Evolutionary conservation across 768 basidiomycete species (phyloP), one percentile per base, ranked within the genome.

Genomic region (Russula emetica): DNA sequence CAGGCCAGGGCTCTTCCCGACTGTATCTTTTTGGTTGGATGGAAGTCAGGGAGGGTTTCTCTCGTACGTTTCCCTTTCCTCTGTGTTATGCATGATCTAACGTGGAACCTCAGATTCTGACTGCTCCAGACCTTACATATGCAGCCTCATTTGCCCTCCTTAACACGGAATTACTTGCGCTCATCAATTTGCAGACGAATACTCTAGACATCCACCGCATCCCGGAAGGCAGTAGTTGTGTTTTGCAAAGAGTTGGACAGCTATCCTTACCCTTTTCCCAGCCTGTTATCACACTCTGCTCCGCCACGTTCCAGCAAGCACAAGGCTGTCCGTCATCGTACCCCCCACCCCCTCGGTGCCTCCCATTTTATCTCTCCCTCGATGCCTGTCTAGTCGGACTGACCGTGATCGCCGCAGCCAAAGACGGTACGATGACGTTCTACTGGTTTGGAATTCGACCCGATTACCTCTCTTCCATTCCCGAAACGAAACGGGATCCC

Each of bases 101-200:
- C 26, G 0, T 30, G 1, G 9, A 13, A 9, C 38, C 18, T 42
- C 24, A 65, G 64, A 42, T 65, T 26, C 42, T 65, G 32, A 61
- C 55, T 18, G 55, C 50, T 10, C 64, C 64, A 6, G 64, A 65
- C n/a, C 60, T 65, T 49, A 65, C 55, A 49, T 65, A 61, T 45
- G 55, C 64, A 28, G 28, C 64, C 20, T 57, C 64, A n/a, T 65
- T 65, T 61, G 49, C 50, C 36, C 64, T 65, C n/a, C 22, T 65
- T 49, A 24, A 65, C 49, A n/a, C 49, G 11, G 49, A 42, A 42
- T 22, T 30, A 55, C 40, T 65, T 28, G 49, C 40, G 42, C 60
- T 65, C 32, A 32, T 61, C 49, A 65, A 65, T 47, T 18, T 65
- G 36, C 64, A 38, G 30, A 47, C 32, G 4, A 56, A 56, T 14